Evolutionary conservation across 208 protist genomes (phyloP).

Genomic region (Acanthamoeba sp.): DNA sequence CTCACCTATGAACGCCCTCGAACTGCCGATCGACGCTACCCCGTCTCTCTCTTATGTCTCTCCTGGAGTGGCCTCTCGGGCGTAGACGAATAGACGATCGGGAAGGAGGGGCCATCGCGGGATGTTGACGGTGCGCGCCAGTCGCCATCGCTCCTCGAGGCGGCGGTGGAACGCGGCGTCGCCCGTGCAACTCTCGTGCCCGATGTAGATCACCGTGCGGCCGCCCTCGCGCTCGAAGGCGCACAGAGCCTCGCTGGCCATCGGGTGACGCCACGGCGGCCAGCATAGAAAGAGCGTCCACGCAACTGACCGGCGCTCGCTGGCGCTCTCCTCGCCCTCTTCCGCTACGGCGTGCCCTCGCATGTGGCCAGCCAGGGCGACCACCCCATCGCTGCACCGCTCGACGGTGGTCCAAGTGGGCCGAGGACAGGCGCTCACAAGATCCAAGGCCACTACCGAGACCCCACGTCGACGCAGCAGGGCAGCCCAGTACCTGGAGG

Average conservation of each 20-base stretch:
- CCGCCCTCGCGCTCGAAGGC: not conserved
- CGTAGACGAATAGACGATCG: slow-evolving; percentile 21
- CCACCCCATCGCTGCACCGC: not conserved
- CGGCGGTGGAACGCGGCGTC: slow-evolving; percentile 21
- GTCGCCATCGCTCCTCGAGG: not conserved
- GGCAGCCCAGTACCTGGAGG: slow-evolving; percentile 44
- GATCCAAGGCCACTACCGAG: not conserved
- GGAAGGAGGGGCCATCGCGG: slow-evolving; percentile 11
- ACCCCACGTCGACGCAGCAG: not conserved
- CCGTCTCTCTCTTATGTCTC: no score
- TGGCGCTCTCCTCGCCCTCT: not conserved
- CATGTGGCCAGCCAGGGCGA: not conserved
- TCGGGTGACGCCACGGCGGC: slow-evolving; percentile 28
- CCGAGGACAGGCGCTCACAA: no score
- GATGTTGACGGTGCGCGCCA: not conserved
- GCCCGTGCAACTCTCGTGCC: slow-evolving; percentile 35
- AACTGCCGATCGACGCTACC: no score
- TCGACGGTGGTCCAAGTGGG: not conserved
- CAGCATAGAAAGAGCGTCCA: slow-evolving; percentile 28
- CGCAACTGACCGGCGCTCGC: not conserved
- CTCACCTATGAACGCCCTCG: no score
- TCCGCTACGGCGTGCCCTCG: not conserved
- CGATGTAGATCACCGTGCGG: not conserved
- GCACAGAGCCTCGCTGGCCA: not conserved
- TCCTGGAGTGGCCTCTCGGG: no score